A percentile compares a stretch with the other conserved stretches of the same genome.
Conservation (phyloP, 768 basidiomycete genomes). For the Paxillus involutus region DNA sequence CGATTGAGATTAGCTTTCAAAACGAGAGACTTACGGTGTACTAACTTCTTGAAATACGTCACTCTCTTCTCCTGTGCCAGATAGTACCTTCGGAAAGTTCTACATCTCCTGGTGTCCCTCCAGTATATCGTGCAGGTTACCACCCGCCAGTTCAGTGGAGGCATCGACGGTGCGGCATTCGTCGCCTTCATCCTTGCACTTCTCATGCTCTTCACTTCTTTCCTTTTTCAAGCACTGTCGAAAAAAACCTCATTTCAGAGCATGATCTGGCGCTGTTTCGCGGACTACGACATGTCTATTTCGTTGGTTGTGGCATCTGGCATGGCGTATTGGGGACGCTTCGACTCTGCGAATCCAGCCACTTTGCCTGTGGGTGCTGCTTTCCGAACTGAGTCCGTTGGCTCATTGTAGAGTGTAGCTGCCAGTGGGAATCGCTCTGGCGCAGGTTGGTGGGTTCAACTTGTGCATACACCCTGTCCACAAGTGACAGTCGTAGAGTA, state of each 20-base stretch:
- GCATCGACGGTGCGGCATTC: conserved; percentile 48
- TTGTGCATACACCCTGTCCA: no score
- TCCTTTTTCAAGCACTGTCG: conserved; percentile 70
- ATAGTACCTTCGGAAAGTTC: conserved; percentile 91
- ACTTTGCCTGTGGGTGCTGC: conserved; percentile 70
- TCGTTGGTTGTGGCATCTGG: conserved; percentile 73
- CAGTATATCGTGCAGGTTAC: conserved; percentile 89
- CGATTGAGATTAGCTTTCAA: not conserved
- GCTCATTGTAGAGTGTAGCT: conserved; percentile 79
- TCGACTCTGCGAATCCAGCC: conserved; percentile 55
- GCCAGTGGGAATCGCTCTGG: no score
- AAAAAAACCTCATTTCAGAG: conserved; percentile 67
- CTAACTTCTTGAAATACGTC: conserved; percentile 82
- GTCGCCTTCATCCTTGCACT: conserved; percentile 74
- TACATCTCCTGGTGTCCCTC: conserved; percentile 91
- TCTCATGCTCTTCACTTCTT: conserved; percentile 75
- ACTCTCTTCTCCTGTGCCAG: conserved; percentile 89
- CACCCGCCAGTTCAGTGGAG: conserved; percentile 61
- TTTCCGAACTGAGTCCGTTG: conserved; percentile 70
- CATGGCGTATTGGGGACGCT: conserved; percentile 85
- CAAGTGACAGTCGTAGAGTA: no score
- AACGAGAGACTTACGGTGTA: conserved; percentile 52
- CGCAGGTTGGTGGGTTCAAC: no score
- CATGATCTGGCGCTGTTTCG: conserved; percentile 70
- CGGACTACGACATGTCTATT: conserved; percentile 92